phyloP scores from a whole-genome alignment of 768 basidiomycete species.

The Hirschioporus abietinus region DNA sequence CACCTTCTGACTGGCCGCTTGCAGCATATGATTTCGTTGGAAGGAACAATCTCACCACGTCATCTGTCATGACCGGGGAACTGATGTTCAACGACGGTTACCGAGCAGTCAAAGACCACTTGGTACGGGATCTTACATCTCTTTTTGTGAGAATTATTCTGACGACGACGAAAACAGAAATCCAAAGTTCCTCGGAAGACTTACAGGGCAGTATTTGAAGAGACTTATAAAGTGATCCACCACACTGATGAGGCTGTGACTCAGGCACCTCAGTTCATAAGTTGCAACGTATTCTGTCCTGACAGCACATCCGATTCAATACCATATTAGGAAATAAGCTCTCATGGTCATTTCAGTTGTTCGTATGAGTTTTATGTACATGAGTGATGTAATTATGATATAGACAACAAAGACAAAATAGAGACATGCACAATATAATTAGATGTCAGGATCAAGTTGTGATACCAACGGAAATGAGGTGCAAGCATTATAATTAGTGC shows the following conservation, averaged over 20 bases:
- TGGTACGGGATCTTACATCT: conserved; percentile 34
- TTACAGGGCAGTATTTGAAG: conserved; percentile 45
- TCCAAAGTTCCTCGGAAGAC: conserved; percentile 43
- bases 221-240: conserved; percentile 42
- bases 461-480: no score
- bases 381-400: not conserved
- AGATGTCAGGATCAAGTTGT: no score
- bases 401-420: no score
- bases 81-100: conserved; percentile 48
- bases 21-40: conserved; percentile 65
- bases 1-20: conserved; percentile 70
- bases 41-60: conserved; percentile 68
- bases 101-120: conserved; percentile 48
- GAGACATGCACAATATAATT: no score
- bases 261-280: not conserved
- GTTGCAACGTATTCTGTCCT: not conserved
- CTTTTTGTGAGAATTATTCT: conserved; percentile 10
- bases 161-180: conserved; percentile 33
- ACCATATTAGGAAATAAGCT: not conserved
- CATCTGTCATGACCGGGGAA: conserved; percentile 43
- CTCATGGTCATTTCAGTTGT: no score
- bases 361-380: not conserved
- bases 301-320: not conserved
- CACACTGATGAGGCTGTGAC: conserved; percentile 57
- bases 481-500: no score